Base-by-base conservation (phyloP, 768 basidiomycete species). In the Pholiota molesta region DNA sequence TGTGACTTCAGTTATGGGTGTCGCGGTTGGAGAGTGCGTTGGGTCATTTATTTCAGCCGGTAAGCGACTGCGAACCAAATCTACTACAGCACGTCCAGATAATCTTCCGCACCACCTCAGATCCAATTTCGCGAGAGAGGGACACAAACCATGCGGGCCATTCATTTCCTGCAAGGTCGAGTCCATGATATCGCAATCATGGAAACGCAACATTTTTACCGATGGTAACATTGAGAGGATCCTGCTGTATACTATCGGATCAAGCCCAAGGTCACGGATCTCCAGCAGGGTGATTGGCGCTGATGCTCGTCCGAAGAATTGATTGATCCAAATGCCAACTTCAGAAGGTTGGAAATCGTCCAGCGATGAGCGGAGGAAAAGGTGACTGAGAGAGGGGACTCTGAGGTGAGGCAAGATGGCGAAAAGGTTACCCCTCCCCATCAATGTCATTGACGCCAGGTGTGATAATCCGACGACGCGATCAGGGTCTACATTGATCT, bases 71-170 rank as follows among this genome's bases (percentile, higher is more conserved):
- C 66, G 69, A 47, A 84, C 85, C 16, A 88, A 71, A 33, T 79
- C 72, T 40, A 83, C 85, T 40, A 88, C 72, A 21, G 81, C 81
- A 1, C 68, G 71, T 19, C 86, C 85, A 29, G 77, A 79, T 6
- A 89, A 68, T 59, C 85, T 79, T 11, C 80, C 78, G 66, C 86
- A 88, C 86, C 85, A 88, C 28, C 85, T 79, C 53, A 88, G 70
- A 68, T 88, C 85, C 55, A 89, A 69, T 52, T 74, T 73, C 45
- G 70, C 68, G 45, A 88, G 79, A 57, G 67, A 71, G 26, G 81
- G 86, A 61, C 85, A 88, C 14, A 78, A 66, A 13, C 78, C 79
- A 6, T 58, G 65, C 14, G 76, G 74, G 2, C 79, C 80, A 45
- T 72, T 66, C 45, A 86, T 67, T 31, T 71, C 64, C 31, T 68